A percentile compares a stretch with the other conserved stretches of the same genome.
phyloP scores from a whole-genome alignment of 768 basidiomycete species.

The Suillus spraguei region DNA sequence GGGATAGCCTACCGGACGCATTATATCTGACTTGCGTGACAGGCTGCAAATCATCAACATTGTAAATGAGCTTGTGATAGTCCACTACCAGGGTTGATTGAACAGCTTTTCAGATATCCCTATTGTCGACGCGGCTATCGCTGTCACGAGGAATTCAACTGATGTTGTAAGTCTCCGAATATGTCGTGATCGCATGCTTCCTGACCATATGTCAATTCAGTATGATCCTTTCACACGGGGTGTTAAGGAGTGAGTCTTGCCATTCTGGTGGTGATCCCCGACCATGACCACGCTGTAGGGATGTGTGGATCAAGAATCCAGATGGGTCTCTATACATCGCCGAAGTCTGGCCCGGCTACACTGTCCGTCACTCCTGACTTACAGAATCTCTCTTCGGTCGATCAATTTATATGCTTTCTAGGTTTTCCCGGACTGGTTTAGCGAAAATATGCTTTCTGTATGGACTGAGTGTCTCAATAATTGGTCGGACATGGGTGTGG shows the following conservation, averaged over 20 bases:
- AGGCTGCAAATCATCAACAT: constrained; percentile 32
- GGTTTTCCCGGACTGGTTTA: constrained; percentile 68
- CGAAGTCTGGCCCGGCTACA: constrained; percentile 78
- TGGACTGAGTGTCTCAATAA: constrained; percentile 65
- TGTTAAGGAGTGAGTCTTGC: constrained; percentile 47
- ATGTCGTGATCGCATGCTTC: neutral
- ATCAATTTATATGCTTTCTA: constrained; percentile 17
- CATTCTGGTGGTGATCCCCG: constrained; percentile 17
- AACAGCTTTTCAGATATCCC: constrained; percentile 55
- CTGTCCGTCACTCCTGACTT: constrained; percentile 38
- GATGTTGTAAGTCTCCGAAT: constrained; percentile 48
- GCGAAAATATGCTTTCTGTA: constrained; percentile 50
- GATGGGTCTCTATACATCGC: constrained; percentile 74
- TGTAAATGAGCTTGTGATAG: constrained; percentile 53
- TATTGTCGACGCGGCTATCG: constrained; percentile 63
- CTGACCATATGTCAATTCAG: constrained; percentile 30
- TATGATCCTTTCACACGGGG: constrained; percentile 67
- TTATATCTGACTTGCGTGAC: constrained; percentile 11
- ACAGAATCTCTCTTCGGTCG: neutral
- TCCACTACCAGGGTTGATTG: constrained; percentile 61
- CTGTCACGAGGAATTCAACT: constrained; percentile 52
- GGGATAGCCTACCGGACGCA: constrained; percentile 18
- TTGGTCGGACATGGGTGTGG: constrained; percentile 54
- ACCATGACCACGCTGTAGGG: constrained; percentile 36
- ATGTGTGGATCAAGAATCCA: constrained; percentile 74